A percentile compares a stretch with the other conserved stretches of the same genome.
phyloP scores from a whole-genome alignment of 495 filamentous ascomycete genomes.

The Tetracladium setigerum region DNA sequence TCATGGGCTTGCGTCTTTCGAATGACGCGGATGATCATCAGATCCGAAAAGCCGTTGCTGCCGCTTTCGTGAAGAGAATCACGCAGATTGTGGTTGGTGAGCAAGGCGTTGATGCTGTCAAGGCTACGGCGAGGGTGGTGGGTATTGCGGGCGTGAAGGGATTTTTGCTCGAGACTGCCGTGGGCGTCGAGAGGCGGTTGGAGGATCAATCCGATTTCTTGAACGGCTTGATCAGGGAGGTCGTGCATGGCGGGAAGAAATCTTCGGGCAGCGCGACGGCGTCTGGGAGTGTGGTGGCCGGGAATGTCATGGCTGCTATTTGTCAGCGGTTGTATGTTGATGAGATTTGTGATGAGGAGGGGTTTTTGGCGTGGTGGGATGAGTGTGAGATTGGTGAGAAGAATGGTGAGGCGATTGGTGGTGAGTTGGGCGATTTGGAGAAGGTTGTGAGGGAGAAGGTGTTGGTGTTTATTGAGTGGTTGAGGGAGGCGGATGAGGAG shows the following conservation, averaged over 20 bases:
- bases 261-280: not conserved
- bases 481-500: conserved; percentile 77
- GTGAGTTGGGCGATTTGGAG: conserved; percentile 50
- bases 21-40: conserved; percentile 83
- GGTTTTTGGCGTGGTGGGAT: conserved; percentile 81
- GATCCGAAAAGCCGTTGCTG: conserved; percentile 77
- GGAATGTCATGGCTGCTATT: conserved; percentile 55
- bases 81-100: conserved; percentile 60
- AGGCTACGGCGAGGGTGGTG: conserved; percentile 57
- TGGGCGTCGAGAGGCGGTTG: conserved; percentile 46
- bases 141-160: conserved; percentile 35
- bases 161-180: conserved; percentile 45
- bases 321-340: conserved; percentile 75
- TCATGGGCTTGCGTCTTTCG: conserved; percentile 80
- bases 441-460: conserved; percentile 61
- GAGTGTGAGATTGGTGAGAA: conserved; percentile 37
- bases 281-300: conserved; percentile 36
- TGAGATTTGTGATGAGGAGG: conserved; percentile 86
- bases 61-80: conserved; percentile 76
- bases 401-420: conserved; percentile 50
- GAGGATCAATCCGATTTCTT: conserved; percentile 80
- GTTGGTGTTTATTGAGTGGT: conserved; percentile 74
- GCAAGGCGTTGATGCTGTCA: conserved; percentile 43
- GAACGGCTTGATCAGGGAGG: conserved; percentile 71
- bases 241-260: conserved; percentile 48